Evolutionary conservation across 352 stramenopile genomes (phyloP).

Genomic region (Pythium dissotocum): DNA sequence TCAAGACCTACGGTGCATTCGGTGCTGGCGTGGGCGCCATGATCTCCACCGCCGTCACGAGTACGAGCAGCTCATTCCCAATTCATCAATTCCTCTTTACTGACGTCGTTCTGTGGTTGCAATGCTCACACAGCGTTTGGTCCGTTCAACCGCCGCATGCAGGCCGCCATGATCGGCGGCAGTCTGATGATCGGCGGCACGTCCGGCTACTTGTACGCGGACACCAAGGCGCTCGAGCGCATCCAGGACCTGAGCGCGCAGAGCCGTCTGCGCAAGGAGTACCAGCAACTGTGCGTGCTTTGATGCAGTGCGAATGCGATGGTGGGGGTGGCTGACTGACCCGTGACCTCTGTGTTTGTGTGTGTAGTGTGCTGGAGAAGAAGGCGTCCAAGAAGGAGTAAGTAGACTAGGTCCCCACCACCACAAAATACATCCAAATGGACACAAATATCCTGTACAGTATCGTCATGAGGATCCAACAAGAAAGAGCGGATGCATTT

Average conservation of each 20-base stretch:
- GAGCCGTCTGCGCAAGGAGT: constrained; percentile 76
- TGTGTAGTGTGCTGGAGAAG: constrained; percentile 57
- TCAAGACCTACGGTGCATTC: constrained; percentile 66
- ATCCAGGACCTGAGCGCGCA: constrained; percentile 79
- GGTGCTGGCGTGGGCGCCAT: constrained; percentile 57
- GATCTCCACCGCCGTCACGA: constrained; percentile 48
- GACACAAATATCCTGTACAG: too few relatives aligned
- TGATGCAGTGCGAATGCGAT: neutral
- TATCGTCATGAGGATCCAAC: constrained; percentile 1
- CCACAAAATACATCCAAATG: too few relatives aligned
- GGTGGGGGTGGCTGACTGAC: neutral
- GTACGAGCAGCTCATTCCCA: constrained; percentile 31
- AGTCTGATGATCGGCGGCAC: constrained; percentile 58
- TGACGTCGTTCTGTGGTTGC: constrained; percentile 1
- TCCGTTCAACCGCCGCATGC: constrained; percentile 63
- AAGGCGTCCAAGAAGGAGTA: constrained; percentile 50
- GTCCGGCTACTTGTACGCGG: constrained; percentile 67
- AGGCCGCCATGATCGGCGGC: constrained; percentile 60
- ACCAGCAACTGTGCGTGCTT: constrained; percentile 68
- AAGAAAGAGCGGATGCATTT: neutral
- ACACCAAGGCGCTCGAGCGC: constrained; percentile 67
- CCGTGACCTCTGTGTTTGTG: neutral
- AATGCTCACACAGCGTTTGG: constrained; percentile 44
- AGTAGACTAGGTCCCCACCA: neutral
- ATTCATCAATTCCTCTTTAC: neutral